Conservation (phyloP, 2,329 filamentous ascomycete species). For the Fulvia fulva region DNA sequence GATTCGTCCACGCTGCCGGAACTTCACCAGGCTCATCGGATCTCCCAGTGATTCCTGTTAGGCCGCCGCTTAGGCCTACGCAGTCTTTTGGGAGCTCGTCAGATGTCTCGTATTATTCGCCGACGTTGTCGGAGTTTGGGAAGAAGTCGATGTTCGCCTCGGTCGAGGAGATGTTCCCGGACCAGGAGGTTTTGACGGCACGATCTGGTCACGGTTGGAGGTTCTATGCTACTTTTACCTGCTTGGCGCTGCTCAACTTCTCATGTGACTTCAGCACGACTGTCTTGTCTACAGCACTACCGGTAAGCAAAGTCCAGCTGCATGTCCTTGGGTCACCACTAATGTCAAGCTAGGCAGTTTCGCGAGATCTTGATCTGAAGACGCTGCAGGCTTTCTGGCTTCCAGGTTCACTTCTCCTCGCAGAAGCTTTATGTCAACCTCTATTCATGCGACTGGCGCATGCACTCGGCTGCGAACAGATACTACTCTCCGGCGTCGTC, state of each 20-base stretch:
- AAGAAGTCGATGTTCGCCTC: slow-evolving; percentile 1
- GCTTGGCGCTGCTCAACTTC: slow-evolving; percentile 12
- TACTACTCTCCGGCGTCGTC: slow-evolving; percentile 35
- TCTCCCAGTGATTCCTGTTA: slow-evolving; percentile 6
- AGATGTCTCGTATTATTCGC: slow-evolving; percentile 17
- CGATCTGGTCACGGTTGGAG: neutral
- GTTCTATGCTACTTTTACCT: slow-evolving; percentile 4
- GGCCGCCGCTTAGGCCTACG: slow-evolving; percentile 18
- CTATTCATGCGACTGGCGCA: slow-evolving; percentile 38
- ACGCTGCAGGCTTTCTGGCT: slow-evolving; percentile 35
- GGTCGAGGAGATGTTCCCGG: neutral
- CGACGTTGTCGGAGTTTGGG: slow-evolving; percentile 2
- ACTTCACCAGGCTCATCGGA: slow-evolving; percentile 2
- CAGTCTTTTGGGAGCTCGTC: slow-evolving; percentile 18
- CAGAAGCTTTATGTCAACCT: slow-evolving; percentile 39
- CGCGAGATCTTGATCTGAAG: slow-evolving; percentile 4
- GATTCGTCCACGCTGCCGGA: slow-evolving; percentile 23
- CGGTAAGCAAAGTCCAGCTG: slow-evolving; percentile 8
- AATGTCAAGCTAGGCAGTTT: slow-evolving; percentile 4
- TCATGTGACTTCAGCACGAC: slow-evolving; percentile 10
- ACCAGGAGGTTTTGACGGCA: neutral
- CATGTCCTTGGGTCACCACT: too few species aligned
- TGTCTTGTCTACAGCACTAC: slow-evolving; percentile 9
- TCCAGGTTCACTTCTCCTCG: slow-evolving; percentile 39
- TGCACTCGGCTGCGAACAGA: slow-evolving; percentile 39